Evolutionary conservation across 2,329 filamentous ascomycete species (phyloP).

Genomic region (Annulohypoxylon truncatum): DNA sequence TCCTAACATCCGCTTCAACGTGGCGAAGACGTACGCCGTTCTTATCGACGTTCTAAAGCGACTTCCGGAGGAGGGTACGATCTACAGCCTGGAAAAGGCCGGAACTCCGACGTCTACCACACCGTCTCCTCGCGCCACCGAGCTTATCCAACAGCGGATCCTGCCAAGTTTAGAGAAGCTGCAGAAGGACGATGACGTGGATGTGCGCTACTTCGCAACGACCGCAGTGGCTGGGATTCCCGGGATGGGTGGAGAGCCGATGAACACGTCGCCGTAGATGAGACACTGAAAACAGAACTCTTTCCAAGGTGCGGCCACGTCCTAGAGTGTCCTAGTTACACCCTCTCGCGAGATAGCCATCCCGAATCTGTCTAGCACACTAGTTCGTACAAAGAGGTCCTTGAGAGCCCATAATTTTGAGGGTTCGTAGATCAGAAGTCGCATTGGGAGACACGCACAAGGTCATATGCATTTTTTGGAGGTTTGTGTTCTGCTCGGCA

Average conservation of each 20-base stretch:
- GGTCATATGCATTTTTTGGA: conserved; percentile 35
- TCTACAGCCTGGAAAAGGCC: conserved; percentile 86
- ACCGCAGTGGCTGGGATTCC: conserved; percentile 77
- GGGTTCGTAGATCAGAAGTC: conserved; percentile 40
- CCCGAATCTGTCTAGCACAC: conserved; percentile 39
- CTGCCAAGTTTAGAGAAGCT: conserved; percentile 93
- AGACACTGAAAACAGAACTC: conserved; percentile 49
- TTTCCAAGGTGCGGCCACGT: conserved; percentile 42
- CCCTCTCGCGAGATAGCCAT: conserved; percentile 39
- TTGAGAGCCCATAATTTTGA: conserved; percentile 29
- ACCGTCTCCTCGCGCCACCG: conserved; percentile 77
- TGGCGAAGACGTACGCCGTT: conserved; percentile 95
- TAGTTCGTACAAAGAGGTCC: conserved; percentile 37
- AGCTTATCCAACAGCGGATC: conserved; percentile 87
- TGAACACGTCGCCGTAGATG: conserved; percentile 74
- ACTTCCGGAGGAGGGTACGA: conserved; percentile 87
- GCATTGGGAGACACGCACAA: conserved; percentile 32
- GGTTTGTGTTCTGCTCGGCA: conserved; percentile 30
- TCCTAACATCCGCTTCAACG: conserved; percentile 99
- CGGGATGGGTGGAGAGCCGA: conserved; percentile 66
- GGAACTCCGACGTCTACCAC: conserved; percentile 63
- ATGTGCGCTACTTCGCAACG: conserved; percentile 97
- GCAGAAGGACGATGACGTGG: conserved; percentile 96
- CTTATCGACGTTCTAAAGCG: conserved; percentile 92
- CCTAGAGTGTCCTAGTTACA: conserved; percentile 42